These are phyloP conservation scores for Escallonia herrerae DNA, from an alignment of 129 eudicot species.

Conservation along the genomic window DNA sequence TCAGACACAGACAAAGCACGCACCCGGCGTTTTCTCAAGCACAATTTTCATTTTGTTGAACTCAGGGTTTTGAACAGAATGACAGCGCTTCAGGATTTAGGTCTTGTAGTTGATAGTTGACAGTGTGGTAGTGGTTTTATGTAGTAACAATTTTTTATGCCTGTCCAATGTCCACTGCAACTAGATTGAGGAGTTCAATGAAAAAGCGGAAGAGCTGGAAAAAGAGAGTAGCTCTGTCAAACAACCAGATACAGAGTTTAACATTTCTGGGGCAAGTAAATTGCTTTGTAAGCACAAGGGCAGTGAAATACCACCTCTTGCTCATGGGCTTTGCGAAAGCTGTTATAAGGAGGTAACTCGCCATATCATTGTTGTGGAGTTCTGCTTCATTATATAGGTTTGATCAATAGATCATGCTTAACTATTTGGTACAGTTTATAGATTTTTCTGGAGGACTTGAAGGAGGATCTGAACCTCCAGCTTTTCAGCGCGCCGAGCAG, in stretches of 20 bases:
- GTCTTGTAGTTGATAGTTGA: too few species aligned
- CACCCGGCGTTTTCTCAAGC: too few species aligned
- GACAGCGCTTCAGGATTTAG: too few species aligned
- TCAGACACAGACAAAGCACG: too few species aligned
- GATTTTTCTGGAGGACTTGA: constrained; percentile 29
- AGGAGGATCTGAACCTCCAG: constrained; percentile 43
- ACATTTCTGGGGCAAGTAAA: constrained; percentile 5
- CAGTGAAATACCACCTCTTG: constrained; percentile 9
- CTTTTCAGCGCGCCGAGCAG: constrained; percentile 41
- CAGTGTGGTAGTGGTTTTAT: too few species aligned
- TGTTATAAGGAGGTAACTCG: constrained; percentile 25
- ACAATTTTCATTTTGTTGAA: too few species aligned
- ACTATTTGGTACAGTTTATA: constrained; percentile 22
- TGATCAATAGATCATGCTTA: neutral
- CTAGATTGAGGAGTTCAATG: constrained; percentile 32
- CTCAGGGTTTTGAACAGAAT: too few species aligned
- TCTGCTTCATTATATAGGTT: neutral
- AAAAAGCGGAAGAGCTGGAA: constrained; percentile 25
- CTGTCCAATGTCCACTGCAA: neutral
- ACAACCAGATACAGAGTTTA: neutral
- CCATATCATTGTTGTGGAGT: neutral
- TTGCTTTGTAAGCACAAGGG: constrained; percentile 32
- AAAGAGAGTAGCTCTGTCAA: neutral
- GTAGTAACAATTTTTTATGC: neutral
- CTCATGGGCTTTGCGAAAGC: constrained; percentile 30